Evolutionary conservation across 2,329 filamentous ascomycete species (phyloP).

Genomic region (Penicillium vulpinum): DNA sequence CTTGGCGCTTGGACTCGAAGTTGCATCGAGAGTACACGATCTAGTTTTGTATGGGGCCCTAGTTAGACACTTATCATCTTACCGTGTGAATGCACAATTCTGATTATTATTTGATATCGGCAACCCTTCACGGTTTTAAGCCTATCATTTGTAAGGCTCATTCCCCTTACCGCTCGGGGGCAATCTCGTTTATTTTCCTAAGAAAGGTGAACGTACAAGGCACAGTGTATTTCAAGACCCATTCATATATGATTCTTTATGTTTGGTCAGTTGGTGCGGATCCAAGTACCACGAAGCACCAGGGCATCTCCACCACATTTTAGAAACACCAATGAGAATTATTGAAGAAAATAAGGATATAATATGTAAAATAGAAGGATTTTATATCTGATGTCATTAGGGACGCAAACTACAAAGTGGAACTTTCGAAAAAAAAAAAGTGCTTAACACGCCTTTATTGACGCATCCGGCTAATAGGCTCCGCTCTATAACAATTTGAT

Average conservation of each 20-base stretch:
- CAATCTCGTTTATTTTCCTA: background rate
- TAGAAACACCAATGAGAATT: background rate
- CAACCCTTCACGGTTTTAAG: background rate
- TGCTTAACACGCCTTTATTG: slow-evolving; percentile 36
- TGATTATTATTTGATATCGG: background rate
- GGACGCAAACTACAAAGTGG: slow-evolving; percentile 20
- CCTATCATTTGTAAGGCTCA: background rate
- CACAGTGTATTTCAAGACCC: background rate
- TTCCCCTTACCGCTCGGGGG: background rate
- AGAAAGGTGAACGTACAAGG: background rate
- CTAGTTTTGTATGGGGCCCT: background rate
- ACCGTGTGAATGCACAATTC: slow-evolving; percentile 2
- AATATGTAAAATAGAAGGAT: slow-evolving; percentile 1
- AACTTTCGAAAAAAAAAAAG: slow-evolving; percentile 24
- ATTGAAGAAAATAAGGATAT: background rate
- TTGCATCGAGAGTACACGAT: background rate
- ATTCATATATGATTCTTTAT: background rate
- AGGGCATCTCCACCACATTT: background rate
- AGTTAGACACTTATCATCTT: background rate
- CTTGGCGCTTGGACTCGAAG: slow-evolving; percentile 2
- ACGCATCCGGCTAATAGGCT: slow-evolving; percentile 28
- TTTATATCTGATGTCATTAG: slow-evolving; percentile 25
- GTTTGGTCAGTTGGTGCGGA: background rate
- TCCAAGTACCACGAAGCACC: background rate
- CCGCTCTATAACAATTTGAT: slow-evolving; percentile 22